phyloP scores from a whole-genome alignment of 2,329 filamentous ascomycete species.

The Monosporascus sp. region DNA sequence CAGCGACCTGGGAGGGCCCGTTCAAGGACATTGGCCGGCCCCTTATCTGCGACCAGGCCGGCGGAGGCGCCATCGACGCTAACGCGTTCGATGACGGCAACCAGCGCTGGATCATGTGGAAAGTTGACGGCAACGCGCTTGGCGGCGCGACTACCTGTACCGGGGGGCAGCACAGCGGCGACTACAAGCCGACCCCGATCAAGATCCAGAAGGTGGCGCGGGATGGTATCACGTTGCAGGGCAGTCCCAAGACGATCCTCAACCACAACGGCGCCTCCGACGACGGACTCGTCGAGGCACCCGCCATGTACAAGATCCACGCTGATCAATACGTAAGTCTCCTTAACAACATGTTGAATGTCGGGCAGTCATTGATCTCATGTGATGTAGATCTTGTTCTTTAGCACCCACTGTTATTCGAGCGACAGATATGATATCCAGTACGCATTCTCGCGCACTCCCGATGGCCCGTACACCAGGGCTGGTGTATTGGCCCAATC shows the following conservation, averaged over 20 bases:
- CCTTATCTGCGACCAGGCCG: constrained; percentile 22
- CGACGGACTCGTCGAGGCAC: constrained; percentile 25
- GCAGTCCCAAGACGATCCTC: constrained; percentile 17
- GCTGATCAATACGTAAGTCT: constrained; percentile 15
- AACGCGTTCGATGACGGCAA: constrained; percentile 24
- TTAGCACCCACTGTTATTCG: constrained; percentile 26
- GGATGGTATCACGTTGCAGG: constrained; percentile 21
- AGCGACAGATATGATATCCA: constrained; percentile 29
- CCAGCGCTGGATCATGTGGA: constrained; percentile 27
- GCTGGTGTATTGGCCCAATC: constrained; percentile 22
- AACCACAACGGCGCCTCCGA: constrained; percentile 23
- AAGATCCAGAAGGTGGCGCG: constrained; percentile 23
- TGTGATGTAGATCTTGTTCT: constrained; percentile 16
- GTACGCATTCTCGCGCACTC: constrained; percentile 25
- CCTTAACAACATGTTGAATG: no score
- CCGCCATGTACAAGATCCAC: constrained; percentile 21
- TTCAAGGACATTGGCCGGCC: constrained; percentile 17
- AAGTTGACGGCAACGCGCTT: constrained; percentile 26
- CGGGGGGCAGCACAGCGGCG: constrained; percentile 15
- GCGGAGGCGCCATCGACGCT: constrained; percentile 25
- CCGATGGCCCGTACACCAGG: constrained; percentile 22
- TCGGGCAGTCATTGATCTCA: no score
- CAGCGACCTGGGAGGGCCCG: constrained; percentile 18
- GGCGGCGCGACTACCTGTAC: constrained; percentile 26
- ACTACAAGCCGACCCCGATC: constrained; percentile 23